These are phyloP conservation scores for Candida dajiaensis DNA, from an alignment of 805 yeast genomes.

Conservation along the genomic window DNA sequence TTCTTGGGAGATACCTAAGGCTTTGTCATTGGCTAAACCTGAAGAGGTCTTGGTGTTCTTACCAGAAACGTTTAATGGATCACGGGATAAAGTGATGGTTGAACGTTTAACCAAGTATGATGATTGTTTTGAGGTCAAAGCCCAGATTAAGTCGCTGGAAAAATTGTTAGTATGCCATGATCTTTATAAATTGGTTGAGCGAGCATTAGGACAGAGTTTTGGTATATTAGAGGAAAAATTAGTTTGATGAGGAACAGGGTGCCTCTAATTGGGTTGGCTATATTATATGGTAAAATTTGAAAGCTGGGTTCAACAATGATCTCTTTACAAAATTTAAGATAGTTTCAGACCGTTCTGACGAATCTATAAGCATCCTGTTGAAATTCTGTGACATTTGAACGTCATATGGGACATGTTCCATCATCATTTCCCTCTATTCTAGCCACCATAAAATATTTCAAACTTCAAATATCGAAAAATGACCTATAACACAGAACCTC, in stretches of 20 bases:
- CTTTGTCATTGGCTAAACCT: slow-evolving; percentile 45
- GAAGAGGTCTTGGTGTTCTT: slow-evolving; percentile 41
- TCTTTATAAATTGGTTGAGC: not conserved
- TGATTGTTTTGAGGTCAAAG: slow-evolving; percentile 40
- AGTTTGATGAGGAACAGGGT: no score
- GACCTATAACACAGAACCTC: no score
- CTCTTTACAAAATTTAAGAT: no score
- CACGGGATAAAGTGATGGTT: slow-evolving; percentile 38
- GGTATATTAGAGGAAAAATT: not conserved
- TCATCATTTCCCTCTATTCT: not conserved
- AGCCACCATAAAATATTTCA: not conserved
- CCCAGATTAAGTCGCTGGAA: slow-evolving; percentile 45
- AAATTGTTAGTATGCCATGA: slow-evolving; percentile 13
- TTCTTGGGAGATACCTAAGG: slow-evolving; percentile 37
- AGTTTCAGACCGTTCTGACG: not conserved
- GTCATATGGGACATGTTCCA: not conserved
- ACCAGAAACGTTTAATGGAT: slow-evolving; percentile 44
- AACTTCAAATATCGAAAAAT: no score
- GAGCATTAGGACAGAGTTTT: not conserved
- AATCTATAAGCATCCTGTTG: no score
- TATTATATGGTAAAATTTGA: no score
- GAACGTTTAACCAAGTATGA: slow-evolving; percentile 42
- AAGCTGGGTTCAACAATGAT: no score
- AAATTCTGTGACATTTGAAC: not conserved
- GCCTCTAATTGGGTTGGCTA: no score